Conservation (phyloP, 2,329 filamentous ascomycete species). For the Periconia macrospinosa region DNA sequence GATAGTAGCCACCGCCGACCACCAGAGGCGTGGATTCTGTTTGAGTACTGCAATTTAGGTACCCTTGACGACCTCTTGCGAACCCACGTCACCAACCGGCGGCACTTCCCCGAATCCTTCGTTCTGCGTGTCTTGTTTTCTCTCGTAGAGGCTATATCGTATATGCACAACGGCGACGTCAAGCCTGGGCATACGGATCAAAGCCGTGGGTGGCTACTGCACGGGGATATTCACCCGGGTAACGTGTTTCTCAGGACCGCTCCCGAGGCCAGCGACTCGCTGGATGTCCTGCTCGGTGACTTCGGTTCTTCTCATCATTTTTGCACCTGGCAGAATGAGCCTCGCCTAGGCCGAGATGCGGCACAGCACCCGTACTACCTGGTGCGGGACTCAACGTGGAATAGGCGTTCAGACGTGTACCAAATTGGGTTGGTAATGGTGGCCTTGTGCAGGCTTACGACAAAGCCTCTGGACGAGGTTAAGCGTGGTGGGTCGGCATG, state of each 20-base stretch:
- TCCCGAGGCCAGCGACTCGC: neutral
- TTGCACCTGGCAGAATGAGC: neutral
- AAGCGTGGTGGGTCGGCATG: neutral
- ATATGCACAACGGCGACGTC: neutral
- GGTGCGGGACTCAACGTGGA: neutral
- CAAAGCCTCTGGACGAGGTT: neutral
- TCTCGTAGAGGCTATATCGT: neutral
- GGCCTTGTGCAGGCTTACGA: neutral
- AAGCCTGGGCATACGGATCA: neutral
- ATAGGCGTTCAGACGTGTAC: neutral
- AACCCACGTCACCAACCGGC: neutral
- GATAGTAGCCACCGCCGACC: neutral
- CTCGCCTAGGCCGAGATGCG: neutral
- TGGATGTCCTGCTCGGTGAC: neutral
- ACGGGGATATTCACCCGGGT: neutral
- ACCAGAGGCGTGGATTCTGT: neutral
- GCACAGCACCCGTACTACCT: neutral
- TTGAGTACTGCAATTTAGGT: neutral
- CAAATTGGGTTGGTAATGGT: neutral
- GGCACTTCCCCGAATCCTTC: neutral
- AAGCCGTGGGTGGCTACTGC: neutral
- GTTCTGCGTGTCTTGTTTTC: neutral
- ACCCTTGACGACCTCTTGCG: neutral
- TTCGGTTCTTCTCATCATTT: neutral
- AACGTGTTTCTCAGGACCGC: neutral